Evolutionary conservation across 202 grass and related monocot species (phyloP).

Genomic region (Miscanthus sacchariflorus): DNA sequence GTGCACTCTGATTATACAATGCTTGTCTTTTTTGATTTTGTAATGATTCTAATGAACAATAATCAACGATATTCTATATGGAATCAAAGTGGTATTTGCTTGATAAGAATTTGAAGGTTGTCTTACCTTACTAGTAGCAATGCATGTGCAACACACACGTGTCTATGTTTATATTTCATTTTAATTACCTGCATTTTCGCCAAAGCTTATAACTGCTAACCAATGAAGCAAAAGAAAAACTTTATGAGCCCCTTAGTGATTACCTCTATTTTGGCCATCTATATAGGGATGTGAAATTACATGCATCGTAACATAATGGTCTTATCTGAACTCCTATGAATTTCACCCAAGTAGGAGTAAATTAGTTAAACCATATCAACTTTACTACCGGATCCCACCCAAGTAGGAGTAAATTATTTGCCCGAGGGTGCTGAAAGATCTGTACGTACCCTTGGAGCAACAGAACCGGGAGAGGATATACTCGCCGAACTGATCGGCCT

Average conservation of each 20-base stretch:
- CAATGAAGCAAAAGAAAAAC: not conserved
- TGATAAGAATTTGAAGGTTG: not conserved
- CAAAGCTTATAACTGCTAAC: not conserved
- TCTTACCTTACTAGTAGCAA: not conserved
- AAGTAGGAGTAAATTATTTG: not conserved
- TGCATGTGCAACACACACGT: not conserved
- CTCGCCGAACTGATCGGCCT: not conserved
- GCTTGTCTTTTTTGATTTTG: not conserved
- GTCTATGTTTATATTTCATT: slow-evolving; percentile 4
- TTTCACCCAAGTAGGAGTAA: not conserved
- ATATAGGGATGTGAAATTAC: not conserved
- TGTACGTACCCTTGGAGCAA: not conserved
- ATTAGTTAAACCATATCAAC: not conserved
- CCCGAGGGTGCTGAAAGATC: not conserved
- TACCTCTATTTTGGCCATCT: not conserved
- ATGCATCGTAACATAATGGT: not conserved
- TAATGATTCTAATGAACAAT: not conserved
- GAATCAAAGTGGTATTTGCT: not conserved
- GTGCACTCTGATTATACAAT: not conserved
- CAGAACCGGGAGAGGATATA: not conserved
- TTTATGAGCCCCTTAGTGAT: not conserved
- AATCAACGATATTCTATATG: not conserved
- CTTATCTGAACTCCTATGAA: not conserved
- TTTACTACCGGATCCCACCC: not conserved
- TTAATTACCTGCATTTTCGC: not conserved